Evolutionary conservation across 805 yeast genomes (phyloP), one percentile per base, ranked within the genome.

Genomic region (Wickerhamomyces ciferrii): DNA sequence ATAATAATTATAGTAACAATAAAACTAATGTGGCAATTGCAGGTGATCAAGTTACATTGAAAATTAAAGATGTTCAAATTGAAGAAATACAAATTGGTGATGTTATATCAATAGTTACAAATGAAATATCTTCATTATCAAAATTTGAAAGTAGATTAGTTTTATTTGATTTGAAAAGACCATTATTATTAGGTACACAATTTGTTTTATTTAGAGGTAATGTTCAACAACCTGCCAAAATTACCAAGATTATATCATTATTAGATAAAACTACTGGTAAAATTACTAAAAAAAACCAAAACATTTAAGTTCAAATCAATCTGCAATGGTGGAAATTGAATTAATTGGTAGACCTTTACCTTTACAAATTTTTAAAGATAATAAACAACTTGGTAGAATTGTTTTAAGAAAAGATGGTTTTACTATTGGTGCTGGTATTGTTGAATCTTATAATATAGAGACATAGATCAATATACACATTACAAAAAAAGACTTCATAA

Each of bases 371-470:
- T 92, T 83, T 84, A 76, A 83, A 68, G 94, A 89, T 69, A 90
- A 92, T 84, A 96, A 92, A 72, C 96, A 95, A 77, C 76, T 92
- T 74, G 94, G 96, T 77, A 90, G 98, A 84, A 79, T 92, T 77
- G 92, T 91, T 67, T 95, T 91, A 79, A 91, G 98, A 86, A 97
- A 91, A 76, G 91, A 91, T 96, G 89, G 97, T 79, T 95, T 87
- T 76, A 91, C 98, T 60, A 96, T 92, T 66, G 97, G 97, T 71
- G 97, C 92, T 72, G 97, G 97, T 87, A 96, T 91, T 71, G 87
- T 92, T 87, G 92, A 92, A 84, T 47, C 43, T 24, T 42, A 34
- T 34, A 21, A 39, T 17, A n/a, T 8, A 39, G 20, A 27, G 4
- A 6, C 5, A 7, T 18, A 25, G 27, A 5, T 13, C n/a, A n/a